A percentile compares a stretch with the other conserved stretches of the same genome.
Conservation (phyloP, 768 basidiomycete species). For the Favolaschia claudopus region DNA sequence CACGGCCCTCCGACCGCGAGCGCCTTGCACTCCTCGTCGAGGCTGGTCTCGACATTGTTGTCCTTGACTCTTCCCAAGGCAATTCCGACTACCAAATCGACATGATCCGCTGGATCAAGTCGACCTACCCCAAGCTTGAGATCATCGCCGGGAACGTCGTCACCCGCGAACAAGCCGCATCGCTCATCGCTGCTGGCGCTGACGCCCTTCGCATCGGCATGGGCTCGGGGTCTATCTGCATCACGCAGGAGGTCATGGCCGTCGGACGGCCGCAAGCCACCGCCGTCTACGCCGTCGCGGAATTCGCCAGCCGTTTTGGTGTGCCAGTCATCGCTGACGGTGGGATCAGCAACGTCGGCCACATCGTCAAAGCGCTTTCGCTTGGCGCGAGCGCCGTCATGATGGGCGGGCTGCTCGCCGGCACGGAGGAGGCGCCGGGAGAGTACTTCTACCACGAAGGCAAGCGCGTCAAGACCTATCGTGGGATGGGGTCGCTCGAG, state of each 20-base stretch:
- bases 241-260: conserved; percentile 99
- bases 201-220: conserved; percentile 97
- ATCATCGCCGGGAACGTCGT: conserved; percentile 98
- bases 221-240: conserved; percentile 98
- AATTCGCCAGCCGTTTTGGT: conserved; percentile 92
- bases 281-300: conserved; percentile 95
- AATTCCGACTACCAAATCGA: conserved; percentile 94
- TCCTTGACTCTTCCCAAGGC: conserved; percentile 96
- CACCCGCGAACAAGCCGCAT: conserved; percentile 95
- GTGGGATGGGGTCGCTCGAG: conserved; percentile 97
- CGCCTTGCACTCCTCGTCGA: conserved; percentile 87
- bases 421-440: conserved; percentile 96
- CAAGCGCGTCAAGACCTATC: conserved; percentile 97
- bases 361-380: conserved; percentile 95
- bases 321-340: conserved; percentile 98
- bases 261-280: conserved; percentile 98
- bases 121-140: conserved; percentile 83
- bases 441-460: conserved; percentile 99
- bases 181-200: conserved; percentile 91
- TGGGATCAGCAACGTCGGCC: conserved; percentile 93
- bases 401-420: conserved; percentile 98
- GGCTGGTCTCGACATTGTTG: conserved; percentile 93
- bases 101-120: conserved; percentile 94
- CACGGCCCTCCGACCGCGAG: conserved; percentile 86
- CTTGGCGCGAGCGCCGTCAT: conserved; percentile 96